These are phyloP conservation scores for Prosopis cineraria DNA, from an alignment of 306 rosid genomes.

Conservation along the genomic window DNA sequence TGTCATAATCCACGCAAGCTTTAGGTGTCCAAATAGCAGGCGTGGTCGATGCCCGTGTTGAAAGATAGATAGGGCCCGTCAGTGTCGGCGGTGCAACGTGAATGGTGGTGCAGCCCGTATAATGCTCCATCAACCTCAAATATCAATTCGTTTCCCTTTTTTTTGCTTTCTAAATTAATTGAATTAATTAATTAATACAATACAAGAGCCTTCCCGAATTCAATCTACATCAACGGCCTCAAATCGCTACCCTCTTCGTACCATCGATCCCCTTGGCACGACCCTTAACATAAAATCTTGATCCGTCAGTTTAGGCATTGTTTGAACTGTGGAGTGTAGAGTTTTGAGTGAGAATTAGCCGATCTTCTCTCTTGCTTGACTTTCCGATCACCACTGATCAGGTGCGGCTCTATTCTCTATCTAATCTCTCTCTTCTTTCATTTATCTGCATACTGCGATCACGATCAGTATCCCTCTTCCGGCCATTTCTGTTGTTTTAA, in stretches of 20 bases:
- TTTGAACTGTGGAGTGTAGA: not conserved
- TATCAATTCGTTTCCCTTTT: not conserved
- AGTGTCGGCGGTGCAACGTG: not conserved
- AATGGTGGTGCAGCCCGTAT: not conserved
- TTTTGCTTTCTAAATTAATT: not conserved
- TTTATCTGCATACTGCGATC: not conserved
- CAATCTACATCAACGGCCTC: not conserved
- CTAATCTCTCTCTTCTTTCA: too few relatives aligned
- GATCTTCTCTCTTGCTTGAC: not conserved
- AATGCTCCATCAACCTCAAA: not conserved
- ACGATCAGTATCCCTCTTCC: not conserved
- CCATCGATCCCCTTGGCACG: not conserved
- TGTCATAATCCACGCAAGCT: too few relatives aligned
- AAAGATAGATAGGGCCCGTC: not conserved
- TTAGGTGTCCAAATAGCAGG: not conserved
- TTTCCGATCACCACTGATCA: not conserved
- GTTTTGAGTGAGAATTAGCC: not conserved
- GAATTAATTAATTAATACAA: not conserved
- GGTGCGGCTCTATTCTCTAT: not conserved
- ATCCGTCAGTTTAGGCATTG: not conserved
- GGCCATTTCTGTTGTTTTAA: slow-evolving; percentile 7
- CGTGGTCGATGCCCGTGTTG: not conserved
- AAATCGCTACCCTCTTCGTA: not conserved
- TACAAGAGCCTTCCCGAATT: not conserved
- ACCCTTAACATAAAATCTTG: not conserved